Conservation (phyloP, 768 basidiomycete species). For the Rhodotorula graminis region DNA sequence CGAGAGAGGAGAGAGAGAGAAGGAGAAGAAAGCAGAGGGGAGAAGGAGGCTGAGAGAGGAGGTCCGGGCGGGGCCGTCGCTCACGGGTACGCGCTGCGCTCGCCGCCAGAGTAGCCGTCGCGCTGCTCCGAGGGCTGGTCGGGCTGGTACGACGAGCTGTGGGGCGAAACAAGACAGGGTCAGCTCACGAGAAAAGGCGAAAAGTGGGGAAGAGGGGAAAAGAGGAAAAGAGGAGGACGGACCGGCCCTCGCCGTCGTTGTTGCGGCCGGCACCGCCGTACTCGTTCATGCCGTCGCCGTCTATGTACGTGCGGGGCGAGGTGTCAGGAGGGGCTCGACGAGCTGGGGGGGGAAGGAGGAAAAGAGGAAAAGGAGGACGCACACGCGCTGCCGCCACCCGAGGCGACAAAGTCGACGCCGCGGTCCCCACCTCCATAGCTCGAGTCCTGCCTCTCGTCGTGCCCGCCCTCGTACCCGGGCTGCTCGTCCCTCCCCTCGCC, state of each 20-base stretch:
- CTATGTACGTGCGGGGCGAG: background rate
- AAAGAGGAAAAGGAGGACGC: background rate
- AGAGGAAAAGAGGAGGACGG: background rate
- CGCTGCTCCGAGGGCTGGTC: background rate
- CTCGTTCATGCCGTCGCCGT: conserved; percentile 15
- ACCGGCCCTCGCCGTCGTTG: background rate
- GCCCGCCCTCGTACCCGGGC: background rate
- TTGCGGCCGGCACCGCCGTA: conserved; percentile 5
- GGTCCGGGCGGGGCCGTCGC: background rate
- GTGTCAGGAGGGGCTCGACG: background rate
- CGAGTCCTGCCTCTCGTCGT: background rate
- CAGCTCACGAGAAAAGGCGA: background rate
- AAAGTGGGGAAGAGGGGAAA: background rate
- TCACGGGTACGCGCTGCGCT: conserved; percentile 5
- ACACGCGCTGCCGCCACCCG: background rate
- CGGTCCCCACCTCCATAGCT: background rate
- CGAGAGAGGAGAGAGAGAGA: no score
- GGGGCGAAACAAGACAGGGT: background rate
- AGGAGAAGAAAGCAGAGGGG: no score
- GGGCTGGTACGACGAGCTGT: background rate
- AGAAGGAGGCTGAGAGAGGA: no score
- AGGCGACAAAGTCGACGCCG: background rate
- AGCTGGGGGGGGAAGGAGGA: background rate
- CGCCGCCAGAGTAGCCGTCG: background rate
- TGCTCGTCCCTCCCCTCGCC: background rate